These are phyloP conservation scores for Debaryomyces nepalensis DNA, from an alignment of 1,139 yeast genomes.

Conservation along the genomic window DNA sequence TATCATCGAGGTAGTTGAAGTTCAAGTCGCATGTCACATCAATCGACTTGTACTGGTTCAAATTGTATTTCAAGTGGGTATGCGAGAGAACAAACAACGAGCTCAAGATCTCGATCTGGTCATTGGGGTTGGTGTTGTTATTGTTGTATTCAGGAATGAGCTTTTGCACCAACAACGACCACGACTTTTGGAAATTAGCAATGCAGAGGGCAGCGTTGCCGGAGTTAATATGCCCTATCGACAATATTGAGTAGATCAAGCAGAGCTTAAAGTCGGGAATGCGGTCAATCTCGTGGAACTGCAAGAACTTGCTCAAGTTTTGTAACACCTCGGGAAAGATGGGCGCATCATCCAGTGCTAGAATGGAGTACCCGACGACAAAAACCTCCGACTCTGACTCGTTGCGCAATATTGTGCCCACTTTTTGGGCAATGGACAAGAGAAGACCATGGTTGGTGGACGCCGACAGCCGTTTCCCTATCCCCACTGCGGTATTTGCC, in stretches of 20 bases:
- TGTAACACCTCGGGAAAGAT: conserved; percentile 7
- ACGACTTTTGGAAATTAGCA: conserved; percentile 42
- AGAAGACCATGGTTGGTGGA: conserved; percentile 11
- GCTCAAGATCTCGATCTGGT: conserved; percentile 46
- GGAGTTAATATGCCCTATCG: conserved; percentile 30
- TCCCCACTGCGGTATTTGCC: neutral
- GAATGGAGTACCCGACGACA: conserved; percentile 37
- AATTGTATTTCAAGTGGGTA: conserved; percentile 36
- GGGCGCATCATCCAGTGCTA: conserved; percentile 14
- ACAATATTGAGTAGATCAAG: conserved; percentile 31
- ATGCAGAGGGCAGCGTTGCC: conserved; percentile 30
- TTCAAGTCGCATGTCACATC: conserved; percentile 40
- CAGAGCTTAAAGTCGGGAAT: conserved; percentile 32
- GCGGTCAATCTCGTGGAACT: conserved; percentile 20
- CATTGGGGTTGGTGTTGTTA: conserved; percentile 35
- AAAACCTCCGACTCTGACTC: conserved; percentile 20
- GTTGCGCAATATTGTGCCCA: conserved; percentile 3
- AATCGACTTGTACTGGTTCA: conserved; percentile 19
- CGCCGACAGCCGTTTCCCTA: neutral
- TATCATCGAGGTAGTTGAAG: conserved; percentile 52
- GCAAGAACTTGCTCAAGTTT: conserved; percentile 9
- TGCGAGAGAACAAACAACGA: conserved; percentile 38
- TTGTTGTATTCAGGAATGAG: conserved; percentile 48
- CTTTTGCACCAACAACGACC: conserved; percentile 50
- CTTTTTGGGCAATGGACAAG: conserved; percentile 8